Evolutionary conservation across 78 protist genomes (phyloP).

Genomic region (Speleostelium caveatum): DNA sequence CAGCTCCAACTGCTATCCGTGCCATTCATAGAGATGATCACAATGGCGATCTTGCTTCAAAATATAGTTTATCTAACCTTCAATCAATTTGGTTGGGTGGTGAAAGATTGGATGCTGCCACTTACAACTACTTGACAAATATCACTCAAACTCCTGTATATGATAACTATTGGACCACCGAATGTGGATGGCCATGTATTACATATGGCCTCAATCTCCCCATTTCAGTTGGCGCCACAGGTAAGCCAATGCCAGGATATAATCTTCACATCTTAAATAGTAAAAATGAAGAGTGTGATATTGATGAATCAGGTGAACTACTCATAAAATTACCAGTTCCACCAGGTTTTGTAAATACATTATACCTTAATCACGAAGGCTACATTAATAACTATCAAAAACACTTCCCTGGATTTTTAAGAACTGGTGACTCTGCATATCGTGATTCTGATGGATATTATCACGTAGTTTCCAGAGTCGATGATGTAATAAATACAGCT

Average conservation of each 20-base stretch:
- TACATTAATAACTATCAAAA: conserved; percentile 12
- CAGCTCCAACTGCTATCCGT: conserved; percentile 87
- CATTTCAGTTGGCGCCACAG: background rate
- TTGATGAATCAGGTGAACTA: background rate
- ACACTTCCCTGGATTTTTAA: conserved; percentile 31
- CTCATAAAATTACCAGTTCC: conserved; percentile 65
- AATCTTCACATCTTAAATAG: background rate
- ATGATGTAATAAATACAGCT: conserved; percentile 89
- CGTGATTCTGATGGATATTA: conserved; percentile 48
- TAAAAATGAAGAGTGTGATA: background rate
- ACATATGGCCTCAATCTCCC: background rate
- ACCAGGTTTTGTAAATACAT: conserved; percentile 34
- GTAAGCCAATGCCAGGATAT: background rate
- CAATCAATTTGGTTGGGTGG: conserved; percentile 71
- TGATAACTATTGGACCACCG: conserved; percentile 41
- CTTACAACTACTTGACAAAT: conserved; percentile 9
- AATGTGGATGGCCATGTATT: conserved; percentile 13
- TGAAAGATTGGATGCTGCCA: conserved; percentile 62
- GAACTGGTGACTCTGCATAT: conserved; percentile 82
- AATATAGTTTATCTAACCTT: conserved; percentile 46
- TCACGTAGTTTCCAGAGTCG: conserved; percentile 77
- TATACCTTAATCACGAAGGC: conserved; percentile 24
- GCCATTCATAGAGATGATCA: conserved; percentile 83
- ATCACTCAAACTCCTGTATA: background rate
- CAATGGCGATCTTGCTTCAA: conserved; percentile 13